Base-by-base conservation (phyloP, 768 basidiomycete genomes). In the Scleroderma citrinum region DNA sequence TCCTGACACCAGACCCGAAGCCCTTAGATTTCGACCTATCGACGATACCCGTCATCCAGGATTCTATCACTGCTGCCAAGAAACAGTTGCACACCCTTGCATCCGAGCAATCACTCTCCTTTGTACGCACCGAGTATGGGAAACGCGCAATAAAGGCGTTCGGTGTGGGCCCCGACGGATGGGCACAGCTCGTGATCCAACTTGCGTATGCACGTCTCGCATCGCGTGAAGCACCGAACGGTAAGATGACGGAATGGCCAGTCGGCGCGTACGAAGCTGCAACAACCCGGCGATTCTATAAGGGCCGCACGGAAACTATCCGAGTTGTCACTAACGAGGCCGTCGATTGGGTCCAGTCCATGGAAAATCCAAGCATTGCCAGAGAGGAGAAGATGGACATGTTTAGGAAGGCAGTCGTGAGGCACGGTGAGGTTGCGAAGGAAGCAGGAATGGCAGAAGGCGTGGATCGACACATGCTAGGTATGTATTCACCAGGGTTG, bases 221-320 rank as follows among this genome's bases (percentile, higher is more conserved):
- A 26, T 72, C 75, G 35, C 55, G 49, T 1, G 41, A 51, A 41
- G 40, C 23, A 14, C 5, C 24, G 2, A 54, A 56, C 34, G 52
- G 55, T 37, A 56, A 64, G n/a, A 55, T 52, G 2, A 57, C 60
- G 2, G 66, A 73, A 32, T 71, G 75, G 70, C 70, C 71, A 24
- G 92, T 88, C 3, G 89, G 80, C 5, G 92, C 92, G n/a, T 97
- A 97, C 63, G 94, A 97, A 69, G 87, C 91, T 49, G 92, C 92
- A 30, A 84, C 88, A 52, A 93, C 92, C n/a, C 76, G 94, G 29
- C 81, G 78, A 63, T 96, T 87, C 68, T 76, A 77, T 68, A 88
- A 92, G 61, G 94, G 94, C 13, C 77, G 94, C 41, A 97, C 94
- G 21, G 94, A 97, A 70, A 85, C 90, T n/a, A 91, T 97, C 50